These are phyloP conservation scores for Ophiostoma populinum DNA, from an alignment of 2,329 filamentous ascomycete genomes.

Conservation along the genomic window DNA sequence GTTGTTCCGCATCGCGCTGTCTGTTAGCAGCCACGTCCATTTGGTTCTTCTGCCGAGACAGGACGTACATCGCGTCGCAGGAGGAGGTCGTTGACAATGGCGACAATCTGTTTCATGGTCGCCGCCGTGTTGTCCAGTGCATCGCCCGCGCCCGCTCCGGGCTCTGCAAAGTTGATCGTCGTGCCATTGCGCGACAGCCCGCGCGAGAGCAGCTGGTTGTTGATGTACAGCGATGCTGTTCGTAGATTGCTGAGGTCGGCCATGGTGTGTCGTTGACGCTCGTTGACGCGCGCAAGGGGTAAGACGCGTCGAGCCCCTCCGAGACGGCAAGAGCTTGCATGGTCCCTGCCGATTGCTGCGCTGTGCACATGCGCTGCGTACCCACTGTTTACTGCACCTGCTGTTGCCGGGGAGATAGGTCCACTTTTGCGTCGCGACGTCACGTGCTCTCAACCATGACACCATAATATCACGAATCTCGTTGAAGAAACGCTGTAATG, in stretches of 20 bases:
- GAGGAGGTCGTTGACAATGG: conserved; percentile 85
- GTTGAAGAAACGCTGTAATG: too few species aligned
- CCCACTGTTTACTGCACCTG: too few species aligned
- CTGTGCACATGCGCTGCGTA: too few species aligned
- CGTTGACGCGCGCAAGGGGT: too few species aligned
- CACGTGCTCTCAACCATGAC: too few species aligned
- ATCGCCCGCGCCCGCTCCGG: conserved; percentile 16
- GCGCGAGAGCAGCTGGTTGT: conserved; percentile 51
- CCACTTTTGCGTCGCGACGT: too few species aligned
- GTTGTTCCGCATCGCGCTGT: conserved; percentile 76
- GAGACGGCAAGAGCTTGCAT: too few species aligned
- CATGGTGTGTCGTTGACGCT: conserved; percentile 19
- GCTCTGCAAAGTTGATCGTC: conserved; percentile 66
- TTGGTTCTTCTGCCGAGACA: too few species aligned
- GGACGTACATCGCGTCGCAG: conserved; percentile 68
- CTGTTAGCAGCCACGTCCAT: conserved; percentile 2
- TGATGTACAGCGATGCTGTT: conserved; percentile 54
- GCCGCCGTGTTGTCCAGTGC: conserved; percentile 14
- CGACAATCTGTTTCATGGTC: conserved; percentile 69
- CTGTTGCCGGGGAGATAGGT: too few species aligned
- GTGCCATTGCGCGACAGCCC: conserved; percentile 51
- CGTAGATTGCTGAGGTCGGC: conserved; percentile 43
- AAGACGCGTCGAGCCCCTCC: too few species aligned
- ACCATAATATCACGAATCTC: too few species aligned
- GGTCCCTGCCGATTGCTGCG: too few species aligned